Evolutionary conservation across 2,329 filamentous ascomycete species (phyloP).

Genomic region (Fusarium subtropicale): DNA sequence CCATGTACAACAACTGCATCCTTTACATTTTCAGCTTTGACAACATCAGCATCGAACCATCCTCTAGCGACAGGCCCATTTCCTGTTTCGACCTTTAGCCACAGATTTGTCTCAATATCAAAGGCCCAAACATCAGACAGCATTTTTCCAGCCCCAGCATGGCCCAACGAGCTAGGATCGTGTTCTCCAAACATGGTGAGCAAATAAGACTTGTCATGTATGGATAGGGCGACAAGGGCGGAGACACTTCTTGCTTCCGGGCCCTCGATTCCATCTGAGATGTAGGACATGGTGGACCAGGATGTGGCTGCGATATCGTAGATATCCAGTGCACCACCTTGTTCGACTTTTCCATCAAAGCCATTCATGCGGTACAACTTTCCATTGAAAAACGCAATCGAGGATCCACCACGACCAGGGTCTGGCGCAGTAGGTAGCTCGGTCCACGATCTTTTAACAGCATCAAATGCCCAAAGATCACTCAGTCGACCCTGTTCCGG

Average conservation of each 20-base stretch:
- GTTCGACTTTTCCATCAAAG: not conserved
- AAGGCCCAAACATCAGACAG: not conserved
- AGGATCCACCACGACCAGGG: not conserved
- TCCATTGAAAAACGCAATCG: not conserved
- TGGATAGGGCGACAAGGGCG: accelerated
- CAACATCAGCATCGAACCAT: conserved; percentile 3
- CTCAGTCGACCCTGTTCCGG: not conserved
- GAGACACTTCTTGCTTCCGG: conserved; percentile 11
- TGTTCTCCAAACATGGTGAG: conserved; percentile 5
- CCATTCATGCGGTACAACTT: conserved; percentile 3
- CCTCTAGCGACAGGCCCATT: not conserved
- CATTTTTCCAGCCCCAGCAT: conserved; percentile 12
- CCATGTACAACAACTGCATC: not conserved
- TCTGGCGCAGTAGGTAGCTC: not conserved
- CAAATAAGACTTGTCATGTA: accelerated
- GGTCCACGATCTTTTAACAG: accelerated
- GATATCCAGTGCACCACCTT: not conserved
- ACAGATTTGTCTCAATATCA: accelerated
- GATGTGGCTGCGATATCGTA: accelerated
- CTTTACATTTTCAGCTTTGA: accelerated
- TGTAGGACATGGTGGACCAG: not conserved
- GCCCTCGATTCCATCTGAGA: not conserved
- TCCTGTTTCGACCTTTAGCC: not conserved
- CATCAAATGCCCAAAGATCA: conserved; percentile 1
- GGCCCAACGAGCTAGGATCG: not conserved